Percentiles rank a stretch among this genome's conserved stretches.
Evolutionary conservation across 805 yeast genomes (phyloP).

Genomic region (Metahyphopichia silvanorum): DNA sequence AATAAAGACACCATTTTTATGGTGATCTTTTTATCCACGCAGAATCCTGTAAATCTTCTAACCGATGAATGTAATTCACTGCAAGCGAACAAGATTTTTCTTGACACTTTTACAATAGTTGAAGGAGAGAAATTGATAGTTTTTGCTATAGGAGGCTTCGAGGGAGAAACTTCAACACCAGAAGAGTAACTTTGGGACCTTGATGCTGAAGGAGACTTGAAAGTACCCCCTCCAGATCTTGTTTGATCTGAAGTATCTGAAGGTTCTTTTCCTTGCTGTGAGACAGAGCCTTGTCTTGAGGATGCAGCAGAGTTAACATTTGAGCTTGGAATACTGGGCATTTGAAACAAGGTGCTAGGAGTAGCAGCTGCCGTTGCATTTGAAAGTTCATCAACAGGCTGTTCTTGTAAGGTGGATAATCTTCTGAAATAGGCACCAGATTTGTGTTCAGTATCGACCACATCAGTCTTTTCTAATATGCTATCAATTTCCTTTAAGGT

Average conservation of each 20-base stretch:
- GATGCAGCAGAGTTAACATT: slow-evolving; percentile 1
- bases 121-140: slow-evolving; percentile 10
- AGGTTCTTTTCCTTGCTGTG: not conserved
- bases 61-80: slow-evolving; percentile 63
- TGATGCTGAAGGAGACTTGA: not conserved
- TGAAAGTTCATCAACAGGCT: slow-evolving; percentile 26
- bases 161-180: slow-evolving; percentile 6
- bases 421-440: slow-evolving; percentile 65
- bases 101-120: slow-evolving; percentile 43
- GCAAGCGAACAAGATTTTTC: slow-evolving; percentile 59
- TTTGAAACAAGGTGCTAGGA: slow-evolving; percentile 1
- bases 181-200: not conserved
- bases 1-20: slow-evolving; percentile 51
- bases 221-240: not conserved
- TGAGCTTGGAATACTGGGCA: not conserved
- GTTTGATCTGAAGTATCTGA: not conserved
- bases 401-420: slow-evolving; percentile 60
- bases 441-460: slow-evolving; percentile 43
- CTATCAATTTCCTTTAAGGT: slow-evolving; percentile 33
- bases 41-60: slow-evolving; percentile 54
- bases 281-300: slow-evolving; percentile 2
- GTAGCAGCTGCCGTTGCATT: too few species aligned
- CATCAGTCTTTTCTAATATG: slow-evolving; percentile 34
- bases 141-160: slow-evolving; percentile 6
- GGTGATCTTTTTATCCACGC: slow-evolving; percentile 52